Evolutionary conservation across 495 filamentous ascomycete species (phyloP), one percentile per base, ranked within the genome.

Genomic region (Penicillium simplicissimum): DNA sequence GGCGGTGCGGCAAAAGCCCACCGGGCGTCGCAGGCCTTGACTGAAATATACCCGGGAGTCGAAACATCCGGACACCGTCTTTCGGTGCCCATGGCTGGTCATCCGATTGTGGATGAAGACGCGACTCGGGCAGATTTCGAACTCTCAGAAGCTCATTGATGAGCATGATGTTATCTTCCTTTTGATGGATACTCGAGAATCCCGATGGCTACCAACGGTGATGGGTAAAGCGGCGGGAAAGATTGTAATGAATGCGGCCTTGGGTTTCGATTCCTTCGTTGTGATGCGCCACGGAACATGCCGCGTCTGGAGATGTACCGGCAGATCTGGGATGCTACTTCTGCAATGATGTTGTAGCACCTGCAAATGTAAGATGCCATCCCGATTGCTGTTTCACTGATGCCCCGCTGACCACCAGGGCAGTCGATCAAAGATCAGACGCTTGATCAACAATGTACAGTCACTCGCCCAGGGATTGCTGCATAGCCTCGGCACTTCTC

Each of bases 381-480:
- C 25, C 23, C 8, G 7, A 17, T n/a, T 34, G 8, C 25, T 10
- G 6, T 23, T 31, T 36, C 40, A 28, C 25, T 23, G 47, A 47
- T 37, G 47, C 33, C 42, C 55, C 64, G 57, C 84, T 88, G 63
- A 89, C 71, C 49, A 23, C 45, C n/a, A 52, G 17, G 23, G 57
- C 62, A 96, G 91, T 97, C 93, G 25, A 80, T 96, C 69, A 94
- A 92, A 67, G 91, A 96, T 68, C 88, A 90, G 69, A 98, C 95
- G 1, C 86, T 98, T 4, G 95, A 98, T 69, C 95, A 98, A 70
- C 95, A 98, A 77, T 98, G 95, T 75, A 98, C 95, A 0, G 95
- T 98, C 34, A 98, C 95, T 31, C 87, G 95, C 8, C 95, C 95
- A 15, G 95, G 94, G 8, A 86, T 96, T 40, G 93, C 95, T 53